phyloP scores from a whole-genome alignment of 768 basidiomycete species.

The Termitomyces sp. region DNA sequence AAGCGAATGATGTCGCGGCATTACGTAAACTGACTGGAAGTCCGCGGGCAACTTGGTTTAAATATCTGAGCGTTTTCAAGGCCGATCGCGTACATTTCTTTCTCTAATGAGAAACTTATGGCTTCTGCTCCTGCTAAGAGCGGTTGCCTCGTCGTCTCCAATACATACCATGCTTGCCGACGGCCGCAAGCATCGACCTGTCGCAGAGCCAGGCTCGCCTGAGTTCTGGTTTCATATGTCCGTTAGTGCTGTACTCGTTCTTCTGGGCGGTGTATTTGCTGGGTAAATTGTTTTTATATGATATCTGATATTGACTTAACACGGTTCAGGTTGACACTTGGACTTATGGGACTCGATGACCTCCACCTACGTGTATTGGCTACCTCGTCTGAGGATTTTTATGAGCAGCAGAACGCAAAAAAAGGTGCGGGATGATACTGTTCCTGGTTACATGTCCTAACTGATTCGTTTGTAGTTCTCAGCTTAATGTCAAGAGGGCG shows the following conservation, averaged over 20 bases:
- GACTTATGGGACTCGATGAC: slow-evolving; percentile 91
- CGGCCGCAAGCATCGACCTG: slow-evolving; percentile 5
- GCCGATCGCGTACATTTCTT: background rate
- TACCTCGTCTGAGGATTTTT: slow-evolving; percentile 69
- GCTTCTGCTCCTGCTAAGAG: slow-evolving; percentile 5
- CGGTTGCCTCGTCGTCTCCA: slow-evolving; percentile 8
- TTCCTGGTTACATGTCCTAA: background rate
- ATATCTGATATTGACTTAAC: background rate
- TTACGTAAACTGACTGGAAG: slow-evolving; percentile 8
- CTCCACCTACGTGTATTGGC: slow-evolving; percentile 85
- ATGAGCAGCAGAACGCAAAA: slow-evolving; percentile 64
- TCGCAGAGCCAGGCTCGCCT: slow-evolving; percentile 40
- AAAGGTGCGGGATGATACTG: slow-evolving; percentile 42
- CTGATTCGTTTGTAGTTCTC: slow-evolving; percentile 34
- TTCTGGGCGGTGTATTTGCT: slow-evolving; percentile 88
- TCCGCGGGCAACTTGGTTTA: background rate
- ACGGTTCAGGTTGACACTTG: slow-evolving; percentile 71
- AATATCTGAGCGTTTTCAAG: background rate
- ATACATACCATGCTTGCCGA: background rate
- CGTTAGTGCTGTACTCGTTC: slow-evolving; percentile 63
- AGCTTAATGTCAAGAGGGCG: slow-evolving; percentile 58
- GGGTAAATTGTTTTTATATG: slow-evolving; percentile 48
- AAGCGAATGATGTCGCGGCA: slow-evolving; percentile 6
- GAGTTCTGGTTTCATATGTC: slow-evolving; percentile 74
- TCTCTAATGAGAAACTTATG: slow-evolving; percentile 11